Base-by-base conservation (phyloP, 192 early-diverging fungal genomes). In the Rhizophagus sp. region DNA sequence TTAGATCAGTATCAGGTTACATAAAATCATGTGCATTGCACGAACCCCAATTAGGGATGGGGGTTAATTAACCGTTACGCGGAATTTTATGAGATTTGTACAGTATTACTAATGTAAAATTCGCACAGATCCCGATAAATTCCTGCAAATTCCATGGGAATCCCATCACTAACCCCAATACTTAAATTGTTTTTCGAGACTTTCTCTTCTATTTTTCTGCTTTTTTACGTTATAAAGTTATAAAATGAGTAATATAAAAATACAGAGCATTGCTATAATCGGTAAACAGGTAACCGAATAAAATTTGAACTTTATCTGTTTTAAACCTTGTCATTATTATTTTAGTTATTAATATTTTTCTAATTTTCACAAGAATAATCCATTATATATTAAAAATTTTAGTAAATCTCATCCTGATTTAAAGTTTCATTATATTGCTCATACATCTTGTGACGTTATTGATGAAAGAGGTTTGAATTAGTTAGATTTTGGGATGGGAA, bases 341-440 rank as follows among this genome's bases (percentile, higher is more conserved):
- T 49, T 33, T 68, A 67, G 33, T 78, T 8, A 68, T 49, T 39
- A 50, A 61, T 33, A n/a, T 66, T 11, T 30, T 68, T 33, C n/a
- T 49, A 39, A 47, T 49, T 52, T 79, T 30, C 24, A 30, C 8
- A 50, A 95, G 90, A 97, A 95, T 84, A 96, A 95, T 83, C 97
- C 97, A 5, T 81, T 98, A 30, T 95, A 91, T 81, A 89, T 97
- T 80, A 91, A 91, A 77, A 95, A 90, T 80, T 95, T 94, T 83
- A 93, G 90, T 81, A 82, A 85, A 22, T 82, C 88, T 65, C 91
- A 95, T 75, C 89, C 91, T 8, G 92, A 95, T 80, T 89, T 97
- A 27, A 95, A 96, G 80, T 96, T 93, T 84, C 94, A 96, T 86
- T 97, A 95, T 80, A 83, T 97, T 82, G 94, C 93, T n/a, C 95